Base-by-base conservation (phyloP, 2,329 filamentous ascomycete genomes). In the Whalleya microplaca region DNA sequence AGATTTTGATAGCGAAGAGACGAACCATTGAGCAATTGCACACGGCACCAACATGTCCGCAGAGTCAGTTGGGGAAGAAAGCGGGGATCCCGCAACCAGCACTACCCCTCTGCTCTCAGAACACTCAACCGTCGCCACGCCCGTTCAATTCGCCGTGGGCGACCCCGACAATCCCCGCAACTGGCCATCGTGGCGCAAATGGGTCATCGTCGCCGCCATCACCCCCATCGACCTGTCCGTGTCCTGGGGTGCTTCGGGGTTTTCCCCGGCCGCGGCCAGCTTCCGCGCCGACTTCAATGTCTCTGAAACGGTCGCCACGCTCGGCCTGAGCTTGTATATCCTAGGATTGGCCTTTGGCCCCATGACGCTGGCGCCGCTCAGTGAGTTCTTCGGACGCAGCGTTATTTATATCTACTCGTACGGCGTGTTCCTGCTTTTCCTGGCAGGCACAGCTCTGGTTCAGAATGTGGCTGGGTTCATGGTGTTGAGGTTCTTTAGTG, bases 181-280 rank as follows among this genome's bases (percentile, higher is more conserved):
- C 46, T 73, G 71, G 70, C 60, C 69, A 2, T 41, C 56, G n/a
- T 72, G 69, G 66, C 62, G 64, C 32, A 74, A 73, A 62, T 72
- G 71, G 70, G 58, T 66, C 2, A 70, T 71, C 14, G 67, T 73
- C 1, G 53, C 64, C 7, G 66, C 60, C 16, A 69, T 74, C 21
- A 64, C 67, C 0, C 59, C 70, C 2, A 64, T 71, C 46, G 71
- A 73, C 51, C 58, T 74, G 3, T 70, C 64, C 2, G 71, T 73
- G 21, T 69, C 64, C n/a, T 80, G 77, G 73, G 76, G 75, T 8
- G 78, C 78, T 1, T 78, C 76, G 5, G 78, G 78, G 8, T 81
- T 77, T 63, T 79, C 76, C 2, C 78, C 79, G 0, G 75, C 72
- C 0, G 66, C 71, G 14, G 62, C 57, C n/a, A 74, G 76, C 42